Evolutionary conservation across 305 asterid species (phyloP).

Genomic region (Rubia balearica): DNA sequence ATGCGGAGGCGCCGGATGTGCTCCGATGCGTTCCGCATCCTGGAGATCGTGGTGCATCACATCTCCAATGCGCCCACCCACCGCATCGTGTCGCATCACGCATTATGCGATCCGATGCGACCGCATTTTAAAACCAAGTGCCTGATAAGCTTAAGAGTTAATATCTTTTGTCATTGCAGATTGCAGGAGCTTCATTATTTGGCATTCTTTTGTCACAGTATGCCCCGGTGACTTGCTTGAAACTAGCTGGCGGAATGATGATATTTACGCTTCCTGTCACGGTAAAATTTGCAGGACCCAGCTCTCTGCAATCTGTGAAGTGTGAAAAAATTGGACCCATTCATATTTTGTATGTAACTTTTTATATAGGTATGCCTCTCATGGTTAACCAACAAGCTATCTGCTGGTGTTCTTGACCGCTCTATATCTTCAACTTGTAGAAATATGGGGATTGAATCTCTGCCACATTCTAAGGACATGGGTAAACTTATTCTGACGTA

Average conservation of each 20-base stretch:
- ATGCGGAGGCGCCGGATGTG: no score
- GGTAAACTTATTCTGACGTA: constrained; percentile 35
- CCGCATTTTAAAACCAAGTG: neutral
- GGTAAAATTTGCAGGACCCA: constrained; percentile 35
- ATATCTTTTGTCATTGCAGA: constrained; percentile 42
- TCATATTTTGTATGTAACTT: constrained; percentile 15
- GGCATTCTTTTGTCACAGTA: constrained; percentile 71
- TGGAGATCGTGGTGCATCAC: no score
- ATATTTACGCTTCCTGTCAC: constrained; percentile 68
- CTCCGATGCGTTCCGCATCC: no score
- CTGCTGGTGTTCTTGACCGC: constrained; percentile 80
- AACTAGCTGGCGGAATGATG: constrained; percentile 68
- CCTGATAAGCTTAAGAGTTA: constrained; percentile 13
- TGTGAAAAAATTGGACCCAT: neutral
- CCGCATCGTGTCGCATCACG: no score
- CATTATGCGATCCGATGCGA: no score
- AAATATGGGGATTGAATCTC: constrained; percentile 32
- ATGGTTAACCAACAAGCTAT: constrained; percentile 81
- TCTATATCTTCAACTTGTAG: constrained; percentile 44
- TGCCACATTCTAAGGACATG: constrained; percentile 43
- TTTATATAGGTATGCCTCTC: constrained; percentile 55
- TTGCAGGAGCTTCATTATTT: constrained; percentile 86
- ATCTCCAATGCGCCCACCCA: no score
- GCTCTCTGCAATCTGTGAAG: constrained; percentile 10
- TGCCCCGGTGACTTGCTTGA: constrained; percentile 69